phyloP scores from a whole-genome alignment of 2,329 filamentous ascomycete species.

The Diaporthe aspalathi region DNA sequence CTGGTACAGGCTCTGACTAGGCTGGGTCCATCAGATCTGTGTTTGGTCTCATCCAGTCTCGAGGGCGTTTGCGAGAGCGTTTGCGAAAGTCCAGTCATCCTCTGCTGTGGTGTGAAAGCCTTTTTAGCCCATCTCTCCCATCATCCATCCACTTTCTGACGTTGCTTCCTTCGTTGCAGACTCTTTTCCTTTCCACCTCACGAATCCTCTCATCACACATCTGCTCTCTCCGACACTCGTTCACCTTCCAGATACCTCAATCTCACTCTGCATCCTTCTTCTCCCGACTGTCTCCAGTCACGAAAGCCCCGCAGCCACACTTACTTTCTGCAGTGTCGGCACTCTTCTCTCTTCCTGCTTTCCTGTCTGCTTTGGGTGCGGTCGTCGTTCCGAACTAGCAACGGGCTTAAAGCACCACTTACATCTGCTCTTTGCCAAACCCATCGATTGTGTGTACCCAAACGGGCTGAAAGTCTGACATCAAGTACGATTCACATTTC shows the following conservation, averaged over 20 bases:
- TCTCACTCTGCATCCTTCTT: background rate
- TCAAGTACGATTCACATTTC: background rate
- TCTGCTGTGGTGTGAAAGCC: background rate
- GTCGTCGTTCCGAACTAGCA: no score
- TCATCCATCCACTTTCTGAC: background rate
- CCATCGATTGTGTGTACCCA: background rate
- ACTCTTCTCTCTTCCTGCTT: background rate
- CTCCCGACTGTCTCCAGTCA: background rate
- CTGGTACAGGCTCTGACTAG: background rate
- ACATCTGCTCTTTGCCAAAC: background rate
- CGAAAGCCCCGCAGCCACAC: background rate
- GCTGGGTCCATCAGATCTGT: background rate
- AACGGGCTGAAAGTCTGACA: background rate
- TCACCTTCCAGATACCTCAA: background rate
- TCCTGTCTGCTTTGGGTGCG: background rate
- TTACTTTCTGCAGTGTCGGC: background rate
- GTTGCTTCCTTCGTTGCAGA: background rate
- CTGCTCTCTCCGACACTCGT: background rate
- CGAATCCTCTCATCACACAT: background rate
- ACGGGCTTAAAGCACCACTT: background rate
- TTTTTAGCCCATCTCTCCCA: background rate
- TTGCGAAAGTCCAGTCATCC: background rate
- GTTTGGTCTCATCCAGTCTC: background rate
- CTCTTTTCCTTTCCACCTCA: background rate
- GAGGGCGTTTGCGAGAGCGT: background rate